phyloP scores from a whole-genome alignment of 108 stramenopile species.

The Cyclotella sp. region DNA sequence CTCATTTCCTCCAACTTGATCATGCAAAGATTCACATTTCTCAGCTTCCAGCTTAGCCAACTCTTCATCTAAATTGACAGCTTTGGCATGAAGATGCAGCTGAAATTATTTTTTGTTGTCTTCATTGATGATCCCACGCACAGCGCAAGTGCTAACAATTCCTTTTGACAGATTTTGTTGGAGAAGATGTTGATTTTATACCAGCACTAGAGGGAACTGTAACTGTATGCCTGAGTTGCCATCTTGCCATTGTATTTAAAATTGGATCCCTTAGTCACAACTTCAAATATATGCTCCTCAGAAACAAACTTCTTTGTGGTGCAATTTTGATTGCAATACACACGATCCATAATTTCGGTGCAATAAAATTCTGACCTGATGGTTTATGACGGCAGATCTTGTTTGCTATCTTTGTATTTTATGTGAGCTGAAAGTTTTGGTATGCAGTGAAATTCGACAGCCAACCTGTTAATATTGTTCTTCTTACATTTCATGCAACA shows the following conservation, averaged over 20 bases:
- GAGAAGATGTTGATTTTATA: neutral
- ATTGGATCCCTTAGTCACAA: neutral
- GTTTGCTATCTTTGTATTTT: too few relatives aligned
- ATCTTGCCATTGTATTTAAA: neutral
- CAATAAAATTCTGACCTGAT: too few relatives aligned
- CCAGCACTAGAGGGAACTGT: neutral
- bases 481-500: neutral
- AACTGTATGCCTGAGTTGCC: conserved; percentile 1
- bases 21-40: neutral
- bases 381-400: too few relatives aligned
- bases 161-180: neutral
- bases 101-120: neutral
- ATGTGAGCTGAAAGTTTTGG: too few relatives aligned
- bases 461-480: neutral
- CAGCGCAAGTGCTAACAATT: neutral
- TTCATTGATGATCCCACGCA: conserved; percentile 4
- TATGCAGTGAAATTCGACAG: conserved; percentile 8
- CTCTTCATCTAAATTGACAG: neutral
- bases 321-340: too few relatives aligned
- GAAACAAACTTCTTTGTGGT: neutral
- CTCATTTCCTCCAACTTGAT: neutral
- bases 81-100: neutral
- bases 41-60: neutral
- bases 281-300: conserved; percentile 21
- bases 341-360: too few relatives aligned